Evolutionary conservation across 306 rosid genomes (phyloP), one percentile per base, ranked within the genome.

Genomic region (Ceratonia siliqua): DNA sequence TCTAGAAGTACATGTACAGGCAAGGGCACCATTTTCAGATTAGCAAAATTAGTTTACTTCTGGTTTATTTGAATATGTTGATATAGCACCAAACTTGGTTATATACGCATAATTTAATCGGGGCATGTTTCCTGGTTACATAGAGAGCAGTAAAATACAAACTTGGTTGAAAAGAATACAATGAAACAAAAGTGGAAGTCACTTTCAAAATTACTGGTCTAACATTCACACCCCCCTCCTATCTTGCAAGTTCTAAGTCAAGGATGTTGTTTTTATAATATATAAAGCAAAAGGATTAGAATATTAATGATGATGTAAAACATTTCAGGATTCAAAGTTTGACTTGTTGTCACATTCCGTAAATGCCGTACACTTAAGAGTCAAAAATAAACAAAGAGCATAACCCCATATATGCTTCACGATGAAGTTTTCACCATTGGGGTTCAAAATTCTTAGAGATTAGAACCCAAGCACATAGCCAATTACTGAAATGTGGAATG

Each of bases 271-370:
- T 8, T 41, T 70, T 53, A 11, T 28, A 12, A 32, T 21, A 36
- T 22, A 6, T 4, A 66, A 43, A 49, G 36, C 17, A 38, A 38
- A 39, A 55, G 41, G 56, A 56, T 25, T 5, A 56, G n/a, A 9
- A 56, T 41, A n/a, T n/a, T n/a, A 42, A 71, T 25, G 2, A 22
- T 42, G 27, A 3, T 4, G 10, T 7, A 24, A 65, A 53, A 14
- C 12, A 27, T 38, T 64, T 65, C 27, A 70, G 68, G 62, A 27
- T 43, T 64, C 50, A 18, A 18, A 62, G 59, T 30, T 84, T 78
- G 86, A 87, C 84, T 8, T 22, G 33, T 25, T 6, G 70, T 35
- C 42, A n/a, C 62, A 73, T 63, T 80, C 84, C 89, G 81, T 78
- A 46, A 55, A 66, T 18, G 62, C 82, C 91, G 91, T 87, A 85